Conservation (phyloP, 2,329 filamentous ascomycete species). For the Fusarium sp. region DNA sequence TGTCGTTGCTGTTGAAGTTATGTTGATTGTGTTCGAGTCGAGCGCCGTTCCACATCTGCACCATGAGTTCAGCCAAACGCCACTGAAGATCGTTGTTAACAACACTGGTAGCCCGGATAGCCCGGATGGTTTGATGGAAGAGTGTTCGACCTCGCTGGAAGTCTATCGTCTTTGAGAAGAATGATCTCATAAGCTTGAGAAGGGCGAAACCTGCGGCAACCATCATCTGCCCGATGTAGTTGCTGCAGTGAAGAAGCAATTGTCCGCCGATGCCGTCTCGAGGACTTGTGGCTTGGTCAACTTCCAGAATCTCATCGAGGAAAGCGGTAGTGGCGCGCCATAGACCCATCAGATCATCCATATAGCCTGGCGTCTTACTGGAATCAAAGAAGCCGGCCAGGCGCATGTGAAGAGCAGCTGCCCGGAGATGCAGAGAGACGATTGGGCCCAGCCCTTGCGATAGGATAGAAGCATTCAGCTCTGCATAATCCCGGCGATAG, state of each 20-base stretch:
- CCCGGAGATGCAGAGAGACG: conserved; percentile 75
- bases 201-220: conserved; percentile 83
- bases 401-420: conserved; percentile 80
- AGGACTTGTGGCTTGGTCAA: conserved; percentile 62
- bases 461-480: conserved; percentile 71
- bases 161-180: conserved; percentile 79
- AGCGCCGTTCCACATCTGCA: conserved; percentile 86
- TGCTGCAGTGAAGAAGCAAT: conserved; percentile 75
- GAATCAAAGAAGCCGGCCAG: conserved; percentile 86
- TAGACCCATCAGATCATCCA: conserved; percentile 79
- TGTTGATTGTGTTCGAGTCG: conserved; percentile 63
- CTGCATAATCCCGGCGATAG: conserved; percentile 73
- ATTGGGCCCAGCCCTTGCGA: conserved; percentile 70
- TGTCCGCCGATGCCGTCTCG: conserved; percentile 62
- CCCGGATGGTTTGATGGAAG: conserved; percentile 77
- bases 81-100: conserved; percentile 83
- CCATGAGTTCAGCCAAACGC: conserved; percentile 85
- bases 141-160: conserved; percentile 74
- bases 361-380: conserved; percentile 76
- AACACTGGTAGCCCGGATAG: conserved; percentile 79
- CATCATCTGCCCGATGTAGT: conserved; percentile 87
- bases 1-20: conserved; percentile 63
- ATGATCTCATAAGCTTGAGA: conserved; percentile 82
- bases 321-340: conserved; percentile 79
- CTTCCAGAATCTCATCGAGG: conserved; percentile 72